phyloP scores from a whole-genome alignment of 768 basidiomycete species.

The Boletus eberwhitei region DNA sequence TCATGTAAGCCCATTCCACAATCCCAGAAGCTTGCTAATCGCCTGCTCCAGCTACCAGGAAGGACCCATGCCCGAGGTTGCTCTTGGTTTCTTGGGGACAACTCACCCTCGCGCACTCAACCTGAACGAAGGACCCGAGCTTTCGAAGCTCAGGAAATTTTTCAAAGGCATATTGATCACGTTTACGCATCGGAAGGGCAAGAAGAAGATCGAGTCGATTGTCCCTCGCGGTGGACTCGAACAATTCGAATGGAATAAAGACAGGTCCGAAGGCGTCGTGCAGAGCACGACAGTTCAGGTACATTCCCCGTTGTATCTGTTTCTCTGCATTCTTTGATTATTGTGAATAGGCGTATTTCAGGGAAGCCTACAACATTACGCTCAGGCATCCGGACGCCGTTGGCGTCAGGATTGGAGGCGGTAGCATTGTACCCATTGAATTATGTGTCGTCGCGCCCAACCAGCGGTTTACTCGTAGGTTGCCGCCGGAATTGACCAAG shows the following conservation, averaged over 20 bases:
- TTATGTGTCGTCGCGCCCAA: conserved; percentile 42
- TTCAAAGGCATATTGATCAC: conserved; percentile 37
- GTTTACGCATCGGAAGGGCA: conserved; percentile 21
- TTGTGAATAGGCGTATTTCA: conserved; percentile 39
- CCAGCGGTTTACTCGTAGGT: conserved; percentile 46
- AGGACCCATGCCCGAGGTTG: conserved; percentile 28
- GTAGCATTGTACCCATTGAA: conserved; percentile 49
- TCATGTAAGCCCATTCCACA: conserved; percentile 34
- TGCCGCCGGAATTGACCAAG: conserved; percentile 37
- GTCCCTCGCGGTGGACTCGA: conserved; percentile 37
- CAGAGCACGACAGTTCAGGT: conserved; percentile 40
- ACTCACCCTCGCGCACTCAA: conserved; percentile 30
- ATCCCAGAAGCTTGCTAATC: background rate
- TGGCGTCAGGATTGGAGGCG: conserved; percentile 35
- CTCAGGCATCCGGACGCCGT: conserved; percentile 35
- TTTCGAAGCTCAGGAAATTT: conserved; percentile 36
- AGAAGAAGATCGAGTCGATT: conserved; percentile 37
- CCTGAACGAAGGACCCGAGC: conserved; percentile 22
- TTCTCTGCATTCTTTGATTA: background rate
- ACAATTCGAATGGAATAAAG: conserved; percentile 39
- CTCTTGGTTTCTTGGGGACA: conserved; percentile 27
- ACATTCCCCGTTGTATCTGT: conserved; percentile 1
- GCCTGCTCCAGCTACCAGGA: conserved; percentile 23
- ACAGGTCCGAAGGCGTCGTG: conserved; percentile 9
- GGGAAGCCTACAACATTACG: conserved; percentile 31